Percentiles rank a stretch among this genome's conserved stretches.
These are phyloP conservation scores for Xylariales sp. DNA, from an alignment of 2,329 filamentous ascomycete species.

Conservation along the genomic window DNA sequence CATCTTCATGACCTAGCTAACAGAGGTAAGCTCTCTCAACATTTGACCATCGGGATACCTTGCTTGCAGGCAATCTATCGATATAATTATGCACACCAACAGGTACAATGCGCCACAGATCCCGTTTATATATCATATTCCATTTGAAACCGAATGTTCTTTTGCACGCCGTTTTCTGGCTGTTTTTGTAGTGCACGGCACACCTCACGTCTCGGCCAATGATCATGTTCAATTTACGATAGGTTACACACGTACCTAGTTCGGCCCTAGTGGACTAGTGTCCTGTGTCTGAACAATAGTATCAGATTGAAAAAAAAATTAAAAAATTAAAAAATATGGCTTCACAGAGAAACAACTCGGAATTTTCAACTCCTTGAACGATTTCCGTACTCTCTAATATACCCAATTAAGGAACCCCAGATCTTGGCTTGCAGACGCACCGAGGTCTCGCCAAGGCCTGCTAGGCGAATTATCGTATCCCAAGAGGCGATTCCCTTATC, in stretches of 20 bases:
- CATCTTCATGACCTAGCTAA: too few relatives aligned
- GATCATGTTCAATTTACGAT: background rate
- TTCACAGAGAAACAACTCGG: background rate
- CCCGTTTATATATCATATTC: too few relatives aligned
- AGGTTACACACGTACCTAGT: background rate
- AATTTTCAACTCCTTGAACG: background rate
- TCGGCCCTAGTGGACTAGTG: background rate
- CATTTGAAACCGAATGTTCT: too few relatives aligned
- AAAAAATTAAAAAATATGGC: background rate
- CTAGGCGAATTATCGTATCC: background rate
- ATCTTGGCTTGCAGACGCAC: conserved; percentile 16
- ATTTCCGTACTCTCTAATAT: background rate
- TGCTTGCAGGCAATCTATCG: too few relatives aligned
- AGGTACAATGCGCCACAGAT: too few relatives aligned
- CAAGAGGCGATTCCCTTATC: background rate
- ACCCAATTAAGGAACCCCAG: background rate
- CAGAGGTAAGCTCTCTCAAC: too few relatives aligned
- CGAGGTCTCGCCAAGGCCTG: background rate
- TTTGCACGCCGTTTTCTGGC: too few relatives aligned
- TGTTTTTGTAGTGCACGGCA: too few relatives aligned
- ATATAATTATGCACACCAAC: too few relatives aligned
- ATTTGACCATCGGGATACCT: too few relatives aligned
- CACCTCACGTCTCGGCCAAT: background rate
- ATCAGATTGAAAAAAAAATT: background rate
- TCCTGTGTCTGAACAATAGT: background rate